These are phyloP conservation scores for Chrysochromulina tobinii DNA, from an alignment of 78 protist genomes.

Conservation along the genomic window DNA sequence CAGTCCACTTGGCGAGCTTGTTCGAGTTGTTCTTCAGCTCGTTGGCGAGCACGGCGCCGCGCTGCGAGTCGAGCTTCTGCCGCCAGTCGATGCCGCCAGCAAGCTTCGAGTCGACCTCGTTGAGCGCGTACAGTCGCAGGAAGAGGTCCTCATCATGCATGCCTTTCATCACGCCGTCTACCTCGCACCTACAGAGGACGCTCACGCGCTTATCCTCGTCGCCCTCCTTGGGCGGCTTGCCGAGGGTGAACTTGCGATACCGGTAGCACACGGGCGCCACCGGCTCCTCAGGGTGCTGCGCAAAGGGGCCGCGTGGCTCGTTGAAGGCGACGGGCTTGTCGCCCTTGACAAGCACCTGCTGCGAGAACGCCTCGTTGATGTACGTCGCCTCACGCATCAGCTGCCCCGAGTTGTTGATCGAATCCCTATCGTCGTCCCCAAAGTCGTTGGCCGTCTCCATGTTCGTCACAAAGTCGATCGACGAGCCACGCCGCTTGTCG, in stretches of 20 bases:
- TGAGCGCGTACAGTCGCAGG: slow-evolving; percentile 50
- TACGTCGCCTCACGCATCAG: slow-evolving; percentile 80
- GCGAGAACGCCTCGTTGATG: slow-evolving; percentile 65
- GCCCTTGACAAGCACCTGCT: slow-evolving; percentile 22
- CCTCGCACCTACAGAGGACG: slow-evolving; percentile 50
- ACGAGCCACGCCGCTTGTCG: slow-evolving; percentile 72
- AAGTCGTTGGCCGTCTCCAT: slow-evolving; percentile 63
- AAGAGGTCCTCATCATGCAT: slow-evolving; percentile 1
- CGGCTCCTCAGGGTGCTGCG: slow-evolving; percentile 52
- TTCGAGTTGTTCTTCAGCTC: slow-evolving; percentile 79
- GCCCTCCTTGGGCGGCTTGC: slow-evolving; percentile 41
- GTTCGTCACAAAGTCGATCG: background rate
- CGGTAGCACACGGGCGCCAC: slow-evolving; percentile 57
- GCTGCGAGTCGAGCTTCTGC: slow-evolving; percentile 59
- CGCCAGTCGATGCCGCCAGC: slow-evolving; percentile 44
- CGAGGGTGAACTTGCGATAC: slow-evolving; percentile 78
- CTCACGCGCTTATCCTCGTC: slow-evolving; percentile 32
- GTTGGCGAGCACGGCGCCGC: slow-evolving; percentile 78
- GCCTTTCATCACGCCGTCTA: slow-evolving; percentile 24
- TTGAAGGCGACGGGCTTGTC: background rate
- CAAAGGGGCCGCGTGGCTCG: slow-evolving; percentile 54
- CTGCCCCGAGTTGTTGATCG: slow-evolving; percentile 46
- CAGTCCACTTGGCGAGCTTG: slow-evolving; percentile 60
- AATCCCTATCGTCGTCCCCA: slow-evolving; percentile 60
- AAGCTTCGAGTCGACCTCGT: slow-evolving; percentile 47